Percentiles rank a stretch among this genome's conserved stretches.
Evolutionary conservation across 2,329 filamentous ascomycete species (phyloP).

Genomic region (Cytospora chrysosperma): DNA sequence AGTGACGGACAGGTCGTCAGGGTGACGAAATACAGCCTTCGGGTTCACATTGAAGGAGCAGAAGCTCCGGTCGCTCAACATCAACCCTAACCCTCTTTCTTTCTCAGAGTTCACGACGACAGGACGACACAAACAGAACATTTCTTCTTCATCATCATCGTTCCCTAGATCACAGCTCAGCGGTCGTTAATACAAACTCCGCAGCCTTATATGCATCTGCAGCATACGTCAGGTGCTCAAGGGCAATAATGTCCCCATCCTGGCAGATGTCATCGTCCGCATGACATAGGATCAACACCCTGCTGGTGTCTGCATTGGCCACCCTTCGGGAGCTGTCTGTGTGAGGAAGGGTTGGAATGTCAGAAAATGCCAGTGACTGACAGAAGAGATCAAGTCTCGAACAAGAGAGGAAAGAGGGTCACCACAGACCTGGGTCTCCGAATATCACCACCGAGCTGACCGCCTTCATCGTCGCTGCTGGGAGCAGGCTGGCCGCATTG

Average conservation of each 20-base stretch:
- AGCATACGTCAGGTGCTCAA: slow-evolving; percentile 31
- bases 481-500: slow-evolving; percentile 29
- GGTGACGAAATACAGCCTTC: background rate
- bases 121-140: no score
- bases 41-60: background rate
- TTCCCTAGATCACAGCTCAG: background rate
- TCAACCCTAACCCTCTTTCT: background rate
- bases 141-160: background rate
- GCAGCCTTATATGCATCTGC: slow-evolving; percentile 28
- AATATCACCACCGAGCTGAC: slow-evolving; percentile 32
- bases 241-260: slow-evolving; percentile 27
- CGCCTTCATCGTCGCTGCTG: slow-evolving; percentile 22
- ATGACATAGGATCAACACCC: slow-evolving; percentile 28
- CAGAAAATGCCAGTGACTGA: background rate
- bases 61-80: background rate
- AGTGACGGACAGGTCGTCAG: background rate
- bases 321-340: slow-evolving; percentile 25
- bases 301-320: slow-evolving; percentile 21
- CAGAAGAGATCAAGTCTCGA: no score
- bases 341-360: background rate
- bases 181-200: slow-evolving; percentile 26
- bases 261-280: slow-evolving; percentile 30
- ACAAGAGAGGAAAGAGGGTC: background rate
- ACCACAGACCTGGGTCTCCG: slow-evolving; percentile 29
- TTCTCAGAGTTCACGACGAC: no score